Evolutionary conservation across 2,329 filamentous ascomycete species (phyloP).

Genomic region (Tolypocladium ophioglossoides): DNA sequence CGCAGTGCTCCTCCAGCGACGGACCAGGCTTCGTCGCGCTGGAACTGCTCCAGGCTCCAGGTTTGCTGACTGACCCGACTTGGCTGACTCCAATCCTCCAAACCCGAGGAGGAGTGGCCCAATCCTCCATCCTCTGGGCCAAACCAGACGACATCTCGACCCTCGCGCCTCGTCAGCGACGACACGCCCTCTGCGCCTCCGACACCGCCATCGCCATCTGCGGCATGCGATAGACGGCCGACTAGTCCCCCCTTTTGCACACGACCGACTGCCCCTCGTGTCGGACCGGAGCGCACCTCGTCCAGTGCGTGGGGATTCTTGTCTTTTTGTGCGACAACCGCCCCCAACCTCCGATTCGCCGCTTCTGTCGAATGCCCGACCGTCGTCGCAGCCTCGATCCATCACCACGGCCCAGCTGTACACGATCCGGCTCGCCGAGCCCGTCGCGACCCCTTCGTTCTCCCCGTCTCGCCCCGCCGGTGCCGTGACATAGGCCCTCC

Average conservation of each 20-base stretch:
- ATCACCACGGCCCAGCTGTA: slow-evolving; percentile 4
- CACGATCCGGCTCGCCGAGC: slow-evolving; percentile 7
- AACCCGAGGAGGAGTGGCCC: neutral
- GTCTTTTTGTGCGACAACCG: slow-evolving; percentile 1
- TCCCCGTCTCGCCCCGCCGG: slow-evolving; percentile 16
- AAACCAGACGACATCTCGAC: neutral
- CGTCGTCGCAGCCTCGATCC: slow-evolving; percentile 1
- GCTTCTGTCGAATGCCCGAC: neutral
- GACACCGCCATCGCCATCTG: neutral
- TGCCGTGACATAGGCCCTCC: slow-evolving; percentile 27
- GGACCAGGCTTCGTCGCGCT: neutral
- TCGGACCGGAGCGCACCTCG: neutral
- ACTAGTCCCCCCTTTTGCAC: neutral
- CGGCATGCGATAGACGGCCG: neutral
- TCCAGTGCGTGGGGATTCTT: slow-evolving; percentile 1
- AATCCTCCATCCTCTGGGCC: neutral
- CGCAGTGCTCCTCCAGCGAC: neutral
- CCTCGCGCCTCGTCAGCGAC: neutral
- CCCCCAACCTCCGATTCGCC: neutral
- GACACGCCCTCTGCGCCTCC: neutral
- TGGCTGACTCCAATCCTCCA: neutral
- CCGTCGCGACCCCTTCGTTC: slow-evolving; percentile 1
- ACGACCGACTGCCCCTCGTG: neutral
- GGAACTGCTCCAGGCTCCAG: neutral
- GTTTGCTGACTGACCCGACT: neutral